Evolutionary conservation across 2,329 filamentous ascomycete species (phyloP).

Genomic region (Neopestalotiopsis sp.): DNA sequence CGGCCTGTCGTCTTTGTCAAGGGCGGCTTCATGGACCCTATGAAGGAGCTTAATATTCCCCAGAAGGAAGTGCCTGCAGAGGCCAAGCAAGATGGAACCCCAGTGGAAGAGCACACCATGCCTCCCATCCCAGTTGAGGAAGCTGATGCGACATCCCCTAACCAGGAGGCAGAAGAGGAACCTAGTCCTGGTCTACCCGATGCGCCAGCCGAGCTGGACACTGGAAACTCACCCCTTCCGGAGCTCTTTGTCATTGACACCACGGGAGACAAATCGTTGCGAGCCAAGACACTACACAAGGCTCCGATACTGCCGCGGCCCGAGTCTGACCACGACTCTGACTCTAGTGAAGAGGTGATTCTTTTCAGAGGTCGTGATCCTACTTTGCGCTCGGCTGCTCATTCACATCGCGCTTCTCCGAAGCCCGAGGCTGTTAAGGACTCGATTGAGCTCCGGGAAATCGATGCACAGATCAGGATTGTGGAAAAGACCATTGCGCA

Average conservation of each 20-base stretch:
- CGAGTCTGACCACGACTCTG: slow-evolving; percentile 39
- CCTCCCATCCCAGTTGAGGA: not conserved
- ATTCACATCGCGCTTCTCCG: slow-evolving; percentile 21
- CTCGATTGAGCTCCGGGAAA: slow-evolving; percentile 27
- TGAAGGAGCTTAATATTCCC: slow-evolving; percentile 44
- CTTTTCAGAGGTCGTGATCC: slow-evolving; percentile 64
- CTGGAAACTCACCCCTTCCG: not conserved
- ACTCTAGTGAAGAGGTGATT: slow-evolving; percentile 77
- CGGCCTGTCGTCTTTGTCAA: slow-evolving; percentile 59
- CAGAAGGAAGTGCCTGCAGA: not conserved
- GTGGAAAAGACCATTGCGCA: slow-evolving; percentile 28
- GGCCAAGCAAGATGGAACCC: not conserved
- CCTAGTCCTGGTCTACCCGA: not conserved
- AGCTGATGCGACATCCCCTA: not conserved
- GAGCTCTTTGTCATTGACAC: slow-evolving; percentile 17
- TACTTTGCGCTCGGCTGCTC: slow-evolving; percentile 27
- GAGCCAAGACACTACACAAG: slow-evolving; percentile 13
- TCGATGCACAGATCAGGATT: slow-evolving; percentile 38
- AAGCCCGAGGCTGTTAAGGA: slow-evolving; percentile 11
- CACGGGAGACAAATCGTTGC: slow-evolving; percentile 33
- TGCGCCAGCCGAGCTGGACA: not conserved
- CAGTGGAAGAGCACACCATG: not conserved
- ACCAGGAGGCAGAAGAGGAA: not conserved
- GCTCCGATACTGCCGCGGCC: slow-evolving; percentile 23
- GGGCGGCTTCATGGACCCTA: slow-evolving; percentile 55